A percentile compares a stretch with the other conserved stretches of the same genome.
phyloP scores from a whole-genome alignment of 345 rosid species.

The Sonneratia alba region DNA sequence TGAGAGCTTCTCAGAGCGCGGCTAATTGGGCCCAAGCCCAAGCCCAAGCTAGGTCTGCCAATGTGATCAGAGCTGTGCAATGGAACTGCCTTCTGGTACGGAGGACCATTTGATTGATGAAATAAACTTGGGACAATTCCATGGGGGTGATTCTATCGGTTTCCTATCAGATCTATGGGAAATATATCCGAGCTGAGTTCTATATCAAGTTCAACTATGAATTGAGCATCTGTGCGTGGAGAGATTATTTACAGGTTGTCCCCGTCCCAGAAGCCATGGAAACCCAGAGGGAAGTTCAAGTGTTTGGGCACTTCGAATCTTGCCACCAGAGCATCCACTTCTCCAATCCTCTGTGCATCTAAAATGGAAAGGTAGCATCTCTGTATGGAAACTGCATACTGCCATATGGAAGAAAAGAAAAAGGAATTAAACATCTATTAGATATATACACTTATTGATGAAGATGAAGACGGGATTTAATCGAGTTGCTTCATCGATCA shows the following conservation, averaged over 20 bases:
- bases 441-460: neutral
- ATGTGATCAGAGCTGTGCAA: too few species aligned
- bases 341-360: constrained; percentile 69
- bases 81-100: too few species aligned
- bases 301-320: constrained; percentile 74
- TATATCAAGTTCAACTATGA: too few species aligned
- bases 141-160: too few species aligned
- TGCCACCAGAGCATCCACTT: constrained; percentile 48
- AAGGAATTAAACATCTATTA: neutral
- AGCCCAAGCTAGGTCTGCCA: too few species aligned
- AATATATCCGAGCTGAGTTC: too few species aligned
- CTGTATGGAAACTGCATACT: constrained; percentile 86
- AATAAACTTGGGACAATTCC: too few species aligned
- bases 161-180: too few species aligned
- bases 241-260: neutral
- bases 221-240: too few species aligned
- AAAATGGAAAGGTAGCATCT: constrained; percentile 69
- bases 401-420: neutral
- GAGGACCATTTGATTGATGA: too few species aligned
- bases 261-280: constrained; percentile 80
- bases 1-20: too few species aligned
- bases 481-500: neutral
- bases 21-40: too few species aligned
- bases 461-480: neutral
- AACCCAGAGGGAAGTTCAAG: constrained; percentile 76